These are phyloP conservation scores for Cyberlindnera amylophila DNA, from an alignment of 805 yeast genomes.

Conservation along the genomic window DNA sequence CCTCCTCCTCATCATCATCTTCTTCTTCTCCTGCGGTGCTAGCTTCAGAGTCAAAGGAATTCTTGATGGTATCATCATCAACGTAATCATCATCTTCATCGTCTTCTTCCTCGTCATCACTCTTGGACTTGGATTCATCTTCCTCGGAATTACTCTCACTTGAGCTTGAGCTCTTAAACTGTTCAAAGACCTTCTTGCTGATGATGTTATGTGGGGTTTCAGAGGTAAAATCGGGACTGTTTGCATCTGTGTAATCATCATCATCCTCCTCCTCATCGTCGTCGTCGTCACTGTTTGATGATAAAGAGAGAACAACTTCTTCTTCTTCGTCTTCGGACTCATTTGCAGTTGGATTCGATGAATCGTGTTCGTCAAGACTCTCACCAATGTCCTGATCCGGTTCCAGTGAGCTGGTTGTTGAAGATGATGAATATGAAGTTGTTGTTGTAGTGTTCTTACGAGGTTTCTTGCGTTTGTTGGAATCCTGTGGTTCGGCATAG, in stretches of 20 bases:
- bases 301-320: no score
- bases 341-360: no score
- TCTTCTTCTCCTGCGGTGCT: constrained; percentile 17
- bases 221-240: constrained; percentile 5
- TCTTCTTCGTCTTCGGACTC: no score
- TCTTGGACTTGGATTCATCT: constrained; percentile 12
- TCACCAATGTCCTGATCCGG: constrained; percentile 10
- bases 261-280: constrained; percentile 22
- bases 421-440: not conserved
- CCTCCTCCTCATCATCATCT: constrained; percentile 15
- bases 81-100: constrained; percentile 15
- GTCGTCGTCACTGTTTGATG: constrained; percentile 33
- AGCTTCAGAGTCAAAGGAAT: constrained; percentile 14
- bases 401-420: constrained; percentile 2
- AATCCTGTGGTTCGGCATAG: constrained; percentile 14
- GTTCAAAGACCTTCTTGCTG: constrained; percentile 22
- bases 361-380: no score
- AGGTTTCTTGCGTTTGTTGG: constrained; percentile 25
- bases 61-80: constrained; percentile 8
- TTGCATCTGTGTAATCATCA: constrained; percentile 16
- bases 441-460: constrained; percentile 11
- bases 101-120: constrained; percentile 25
- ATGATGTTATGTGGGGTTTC: constrained; percentile 20
- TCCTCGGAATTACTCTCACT: constrained; percentile 27
- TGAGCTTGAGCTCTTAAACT: constrained; percentile 15